Percentiles rank a stretch among this genome's conserved stretches.
Conservation (phyloP, 1,284 basidiomycete species). For the Heliocybe sulcata region DNA sequence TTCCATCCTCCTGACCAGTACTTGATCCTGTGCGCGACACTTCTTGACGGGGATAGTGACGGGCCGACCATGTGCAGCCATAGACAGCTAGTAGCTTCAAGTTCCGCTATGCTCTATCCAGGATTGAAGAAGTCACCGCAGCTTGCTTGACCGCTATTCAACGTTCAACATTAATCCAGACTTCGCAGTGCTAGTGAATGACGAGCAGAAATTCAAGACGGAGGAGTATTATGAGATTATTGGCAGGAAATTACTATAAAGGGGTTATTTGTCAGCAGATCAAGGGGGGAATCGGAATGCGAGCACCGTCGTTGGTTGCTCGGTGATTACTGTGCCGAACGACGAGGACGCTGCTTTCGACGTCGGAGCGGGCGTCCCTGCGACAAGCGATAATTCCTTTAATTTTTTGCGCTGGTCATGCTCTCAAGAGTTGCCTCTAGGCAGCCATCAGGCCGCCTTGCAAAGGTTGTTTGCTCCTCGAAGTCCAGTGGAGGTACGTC, state of each 20-base stretch:
- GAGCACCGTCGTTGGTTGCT: neutral
- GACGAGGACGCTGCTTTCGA: constrained; percentile 1
- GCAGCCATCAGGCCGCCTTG: constrained; percentile 59
- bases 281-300: neutral
- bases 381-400: neutral
- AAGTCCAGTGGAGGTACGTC: constrained; percentile 34
- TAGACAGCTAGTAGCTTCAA: no score
- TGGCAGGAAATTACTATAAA: neutral
- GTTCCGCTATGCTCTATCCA: no score
- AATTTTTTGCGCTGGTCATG: constrained; percentile 15
- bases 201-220: no score
- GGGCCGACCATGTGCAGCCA: no score
- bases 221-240: no score
- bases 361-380: neutral
- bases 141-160: no score
- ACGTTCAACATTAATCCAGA: no score
- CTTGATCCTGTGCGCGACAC: no score
- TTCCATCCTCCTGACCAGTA: no score
- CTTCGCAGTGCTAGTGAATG: no score
- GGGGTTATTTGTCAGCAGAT: neutral
- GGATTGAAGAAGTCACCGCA: no score
- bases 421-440: constrained; percentile 34
- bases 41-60: no score
- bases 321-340: neutral
- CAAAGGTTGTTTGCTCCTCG: constrained; percentile 43